A percentile compares a stretch with the other conserved stretches of the same genome.
phyloP scores from a whole-genome alignment of 2,329 filamentous ascomycete genomes.

The Rhytidhysteron rufulum region DNA sequence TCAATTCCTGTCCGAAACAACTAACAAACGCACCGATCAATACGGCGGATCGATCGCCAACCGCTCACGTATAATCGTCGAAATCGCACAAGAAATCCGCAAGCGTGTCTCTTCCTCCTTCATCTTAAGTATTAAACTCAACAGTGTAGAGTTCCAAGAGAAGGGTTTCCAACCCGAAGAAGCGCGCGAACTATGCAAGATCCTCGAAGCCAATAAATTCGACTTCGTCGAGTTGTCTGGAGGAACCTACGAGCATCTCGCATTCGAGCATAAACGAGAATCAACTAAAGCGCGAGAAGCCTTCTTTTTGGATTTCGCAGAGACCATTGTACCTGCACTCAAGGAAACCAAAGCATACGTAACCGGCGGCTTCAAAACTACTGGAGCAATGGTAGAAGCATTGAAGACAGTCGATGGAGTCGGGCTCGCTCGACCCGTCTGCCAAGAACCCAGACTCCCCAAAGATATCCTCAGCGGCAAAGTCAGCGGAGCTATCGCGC shows the following conservation, averaged over 20 bases:
- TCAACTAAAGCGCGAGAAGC: conserved; percentile 54
- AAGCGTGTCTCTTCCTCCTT: conserved; percentile 36
- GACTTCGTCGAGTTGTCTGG: conserved; percentile 59
- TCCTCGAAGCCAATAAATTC: conserved; percentile 49
- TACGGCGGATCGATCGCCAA: conserved; percentile 44
- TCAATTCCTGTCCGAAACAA: conserved; percentile 41
- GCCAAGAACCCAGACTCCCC: conserved; percentile 49
- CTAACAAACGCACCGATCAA: conserved; percentile 41
- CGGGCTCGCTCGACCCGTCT: conserved; percentile 53
- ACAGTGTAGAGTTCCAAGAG: conserved; percentile 55
- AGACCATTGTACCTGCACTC: conserved; percentile 46
- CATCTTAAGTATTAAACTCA: conserved; percentile 55
- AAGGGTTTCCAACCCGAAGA: conserved; percentile 51
- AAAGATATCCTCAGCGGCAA: conserved; percentile 44
- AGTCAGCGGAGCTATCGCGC: conserved; percentile 44
- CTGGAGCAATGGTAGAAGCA: conserved; percentile 56
- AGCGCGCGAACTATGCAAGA: conserved; percentile 44
- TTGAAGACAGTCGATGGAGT: conserved; percentile 57
- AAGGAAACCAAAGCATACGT: conserved; percentile 58
- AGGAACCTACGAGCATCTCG: conserved; percentile 56
- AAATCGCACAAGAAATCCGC: conserved; percentile 38
- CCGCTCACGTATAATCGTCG: conserved; percentile 39
- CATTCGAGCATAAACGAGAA: conserved; percentile 51
- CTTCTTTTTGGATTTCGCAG: conserved; percentile 61
- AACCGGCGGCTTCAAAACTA: conserved; percentile 56